These are phyloP conservation scores for Agaricus subrufescens DNA, from an alignment of 768 basidiomycete genomes.

Conservation along the genomic window DNA sequence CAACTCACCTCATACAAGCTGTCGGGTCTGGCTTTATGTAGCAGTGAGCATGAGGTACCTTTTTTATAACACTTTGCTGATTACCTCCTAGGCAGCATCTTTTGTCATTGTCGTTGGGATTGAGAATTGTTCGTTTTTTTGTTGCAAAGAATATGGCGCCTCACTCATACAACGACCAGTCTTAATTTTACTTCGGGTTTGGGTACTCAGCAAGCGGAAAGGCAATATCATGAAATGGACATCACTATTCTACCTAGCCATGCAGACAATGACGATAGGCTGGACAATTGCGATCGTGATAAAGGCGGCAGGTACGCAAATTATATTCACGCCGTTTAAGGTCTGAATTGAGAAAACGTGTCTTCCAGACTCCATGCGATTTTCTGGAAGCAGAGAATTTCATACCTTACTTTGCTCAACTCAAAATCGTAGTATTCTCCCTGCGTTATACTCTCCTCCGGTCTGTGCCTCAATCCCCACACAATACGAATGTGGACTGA, in stretches of 20 bases:
- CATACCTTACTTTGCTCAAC: background rate
- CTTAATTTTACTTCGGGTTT: constrained; percentile 2
- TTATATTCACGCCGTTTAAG: background rate
- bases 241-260: background rate
- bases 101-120: background rate
- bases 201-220: background rate
- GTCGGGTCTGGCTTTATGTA: constrained; percentile 1
- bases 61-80: background rate
- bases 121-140: background rate
- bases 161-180: background rate
- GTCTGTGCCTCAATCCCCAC: background rate
- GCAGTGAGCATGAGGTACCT: background rate
- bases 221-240: constrained; percentile 5
- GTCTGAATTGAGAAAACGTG: no score
- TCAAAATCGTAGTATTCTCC: background rate
- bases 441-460: background rate
- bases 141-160: background rate
- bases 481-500: no score
- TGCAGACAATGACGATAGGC: constrained; percentile 1
- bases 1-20: background rate
- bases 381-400: background rate
- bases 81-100: background rate
- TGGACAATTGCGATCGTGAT: constrained; percentile 1
- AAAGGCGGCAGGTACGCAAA: background rate
- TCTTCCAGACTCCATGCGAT: background rate